Percentiles rank a stretch among this genome's conserved stretches.
Evolutionary conservation across 2,329 filamentous ascomycete genomes (phyloP).

Genomic region (Penicillium sp.): DNA sequence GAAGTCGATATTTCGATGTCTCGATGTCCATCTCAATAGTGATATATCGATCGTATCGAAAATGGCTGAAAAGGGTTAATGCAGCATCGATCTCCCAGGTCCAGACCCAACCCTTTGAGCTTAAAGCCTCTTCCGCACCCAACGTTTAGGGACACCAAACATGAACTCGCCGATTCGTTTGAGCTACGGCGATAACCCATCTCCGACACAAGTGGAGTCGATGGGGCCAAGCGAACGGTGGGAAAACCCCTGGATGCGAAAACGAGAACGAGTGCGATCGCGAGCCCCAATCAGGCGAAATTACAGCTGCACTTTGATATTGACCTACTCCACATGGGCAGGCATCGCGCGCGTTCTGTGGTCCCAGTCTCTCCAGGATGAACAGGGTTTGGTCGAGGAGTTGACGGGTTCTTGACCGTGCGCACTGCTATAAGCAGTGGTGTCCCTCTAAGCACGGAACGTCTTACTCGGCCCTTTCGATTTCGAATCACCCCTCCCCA

Average conservation of each 20-base stretch:
- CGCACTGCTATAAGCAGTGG: too few species aligned
- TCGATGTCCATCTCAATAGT: too few species aligned
- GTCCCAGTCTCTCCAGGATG: neutral
- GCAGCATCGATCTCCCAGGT: too few species aligned
- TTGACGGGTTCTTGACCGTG: too few species aligned
- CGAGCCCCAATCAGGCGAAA: constrained; percentile 9
- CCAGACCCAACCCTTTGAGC: too few species aligned
- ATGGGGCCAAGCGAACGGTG: constrained; percentile 11
- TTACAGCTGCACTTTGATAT: neutral
- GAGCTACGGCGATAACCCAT: constrained; percentile 5
- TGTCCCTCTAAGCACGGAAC: neutral
- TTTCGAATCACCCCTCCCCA: neutral
- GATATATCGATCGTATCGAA: too few species aligned
- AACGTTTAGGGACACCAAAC: neutral
- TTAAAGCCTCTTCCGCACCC: neutral
- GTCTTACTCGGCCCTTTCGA: neutral
- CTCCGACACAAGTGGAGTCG: constrained; percentile 2
- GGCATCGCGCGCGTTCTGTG: constrained; percentile 3
- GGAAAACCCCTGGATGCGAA: constrained; percentile 23
- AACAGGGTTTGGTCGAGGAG: too few species aligned
- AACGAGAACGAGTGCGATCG: constrained; percentile 23
- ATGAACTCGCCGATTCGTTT: neutral
- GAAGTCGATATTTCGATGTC: too few species aligned
- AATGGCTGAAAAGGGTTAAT: too few species aligned
- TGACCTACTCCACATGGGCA: neutral